Conservation (phyloP, 2,329 filamentous ascomycete species). For the Ceratocystis alfenasii region DNA sequence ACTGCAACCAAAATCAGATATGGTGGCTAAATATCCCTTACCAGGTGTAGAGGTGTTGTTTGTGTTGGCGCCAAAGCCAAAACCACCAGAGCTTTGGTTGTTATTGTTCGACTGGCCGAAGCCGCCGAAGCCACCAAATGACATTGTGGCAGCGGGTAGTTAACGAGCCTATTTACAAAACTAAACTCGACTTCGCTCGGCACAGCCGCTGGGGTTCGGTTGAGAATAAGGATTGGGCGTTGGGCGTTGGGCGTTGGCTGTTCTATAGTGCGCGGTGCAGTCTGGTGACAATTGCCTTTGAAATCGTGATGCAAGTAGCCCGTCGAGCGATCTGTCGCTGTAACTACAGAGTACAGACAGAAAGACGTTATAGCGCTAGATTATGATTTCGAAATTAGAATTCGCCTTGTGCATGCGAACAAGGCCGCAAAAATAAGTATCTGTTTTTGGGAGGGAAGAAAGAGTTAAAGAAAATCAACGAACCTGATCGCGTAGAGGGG, state of each 20-base stretch:
- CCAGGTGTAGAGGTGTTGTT: conserved; percentile 29
- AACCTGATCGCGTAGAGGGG: neutral
- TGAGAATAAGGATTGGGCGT: too few species aligned
- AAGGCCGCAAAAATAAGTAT: neutral
- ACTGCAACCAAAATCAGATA: neutral
- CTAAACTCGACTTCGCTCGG: neutral
- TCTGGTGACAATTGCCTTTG: too few species aligned
- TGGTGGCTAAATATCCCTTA: neutral
- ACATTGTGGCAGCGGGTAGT: conserved; percentile 33
- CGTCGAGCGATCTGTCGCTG: neutral
- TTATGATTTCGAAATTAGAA: neutral
- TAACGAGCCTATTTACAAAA: neutral
- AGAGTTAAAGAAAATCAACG: neutral
- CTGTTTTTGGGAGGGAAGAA: neutral
- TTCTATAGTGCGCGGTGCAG: too few species aligned
- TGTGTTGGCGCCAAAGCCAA: conserved; percentile 32
- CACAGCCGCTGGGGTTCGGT: neutral
- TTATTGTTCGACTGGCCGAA: conserved; percentile 39
- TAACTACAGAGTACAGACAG: neutral
- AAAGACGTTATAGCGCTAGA: neutral
- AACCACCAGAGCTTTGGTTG: conserved; percentile 29
- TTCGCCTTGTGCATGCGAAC: neutral
- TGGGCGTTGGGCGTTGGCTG: too few species aligned
- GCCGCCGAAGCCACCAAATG: conserved; percentile 42
- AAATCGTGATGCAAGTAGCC: neutral